phyloP scores from a whole-genome alignment of 179 eudicot genomes.

The Spergularia azorica region DNA sequence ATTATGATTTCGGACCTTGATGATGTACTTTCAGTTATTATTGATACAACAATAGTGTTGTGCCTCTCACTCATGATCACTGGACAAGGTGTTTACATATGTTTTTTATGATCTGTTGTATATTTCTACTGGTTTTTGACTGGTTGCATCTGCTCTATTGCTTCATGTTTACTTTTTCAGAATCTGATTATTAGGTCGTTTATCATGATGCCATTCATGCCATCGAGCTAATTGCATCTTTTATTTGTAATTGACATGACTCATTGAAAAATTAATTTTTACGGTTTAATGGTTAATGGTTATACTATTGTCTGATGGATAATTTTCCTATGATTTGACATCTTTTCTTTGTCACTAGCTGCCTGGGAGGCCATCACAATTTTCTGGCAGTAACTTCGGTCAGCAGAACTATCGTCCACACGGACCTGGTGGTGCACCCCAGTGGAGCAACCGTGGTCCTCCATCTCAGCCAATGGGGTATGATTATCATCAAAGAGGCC shows the following conservation, averaged over 20 bases:
- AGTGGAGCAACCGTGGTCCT: conserved; percentile 73
- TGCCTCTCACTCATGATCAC: neutral
- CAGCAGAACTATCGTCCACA: conserved; percentile 78
- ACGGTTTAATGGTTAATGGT: neutral
- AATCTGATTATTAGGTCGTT: neutral
- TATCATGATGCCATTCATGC: neutral
- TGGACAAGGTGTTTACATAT: neutral
- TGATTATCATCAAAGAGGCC: conserved; percentile 67
- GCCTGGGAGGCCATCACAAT: conserved; percentile 56
- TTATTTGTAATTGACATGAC: neutral
- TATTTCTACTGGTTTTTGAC: neutral
- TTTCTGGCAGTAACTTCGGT: conserved; percentile 48
- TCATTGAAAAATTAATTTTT: neutral
- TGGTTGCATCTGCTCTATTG: neutral
- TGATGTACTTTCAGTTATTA: neutral
- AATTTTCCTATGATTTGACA: conserved; percentile 3
- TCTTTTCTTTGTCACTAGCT: conserved; percentile 36
- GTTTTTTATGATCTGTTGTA: neutral
- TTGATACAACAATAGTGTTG: neutral
- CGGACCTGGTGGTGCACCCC: conserved; percentile 57
- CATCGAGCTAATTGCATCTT: neutral
- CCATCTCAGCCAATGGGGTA: conserved; percentile 54
- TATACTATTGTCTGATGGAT: neutral
- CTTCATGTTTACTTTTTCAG: neutral
- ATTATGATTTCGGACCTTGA: conserved; percentile 1